Conservation (phyloP, 1,284 basidiomycete species). For the Hemileia vastatrix region DNA sequence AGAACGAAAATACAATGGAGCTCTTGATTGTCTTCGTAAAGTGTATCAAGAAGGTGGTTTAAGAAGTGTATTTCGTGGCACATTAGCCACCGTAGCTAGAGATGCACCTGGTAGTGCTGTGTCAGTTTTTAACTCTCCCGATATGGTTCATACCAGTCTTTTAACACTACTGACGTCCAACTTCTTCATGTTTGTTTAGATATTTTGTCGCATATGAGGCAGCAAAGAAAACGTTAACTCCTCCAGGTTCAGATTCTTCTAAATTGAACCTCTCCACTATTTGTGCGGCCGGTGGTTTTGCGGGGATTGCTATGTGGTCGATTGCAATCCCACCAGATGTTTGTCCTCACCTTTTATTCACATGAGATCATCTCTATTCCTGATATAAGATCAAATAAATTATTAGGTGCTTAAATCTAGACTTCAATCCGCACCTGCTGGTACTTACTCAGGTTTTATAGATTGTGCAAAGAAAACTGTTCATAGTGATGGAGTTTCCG, state of each 20-base stretch:
- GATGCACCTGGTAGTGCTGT: slow-evolving; percentile 96
- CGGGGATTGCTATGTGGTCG: slow-evolving; percentile 96
- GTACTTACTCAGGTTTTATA: slow-evolving; percentile 85
- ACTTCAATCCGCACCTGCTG: slow-evolving; percentile 89
- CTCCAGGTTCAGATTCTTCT: slow-evolving; percentile 64
- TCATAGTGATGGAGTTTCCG: slow-evolving; percentile 74
- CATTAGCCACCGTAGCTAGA: slow-evolving; percentile 78
- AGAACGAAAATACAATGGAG: slow-evolving; percentile 73
- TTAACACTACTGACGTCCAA: not conserved
- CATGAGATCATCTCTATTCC: not conserved
- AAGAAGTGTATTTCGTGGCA: slow-evolving; percentile 84
- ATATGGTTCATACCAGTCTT: too few relatives aligned
- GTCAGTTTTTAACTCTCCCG: too few relatives aligned
- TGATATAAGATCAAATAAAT: slow-evolving; percentile 23
- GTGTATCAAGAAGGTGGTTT: slow-evolving; percentile 91
- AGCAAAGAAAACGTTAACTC: slow-evolving; percentile 74
- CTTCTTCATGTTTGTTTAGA: slow-evolving; percentile 48
- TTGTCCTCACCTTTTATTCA: too few relatives aligned
- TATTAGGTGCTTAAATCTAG: slow-evolving; percentile 66
- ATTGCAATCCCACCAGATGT: slow-evolving; percentile 91
- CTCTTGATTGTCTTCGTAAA: slow-evolving; percentile 79
- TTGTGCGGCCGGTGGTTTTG: slow-evolving; percentile 77
- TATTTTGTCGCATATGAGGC: slow-evolving; percentile 98
- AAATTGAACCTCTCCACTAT: slow-evolving; percentile 80
- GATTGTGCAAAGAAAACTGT: slow-evolving; percentile 90